phyloP scores from a whole-genome alignment of 1,284 basidiomycete genomes.

The Microbotryomycetes sp. region DNA sequence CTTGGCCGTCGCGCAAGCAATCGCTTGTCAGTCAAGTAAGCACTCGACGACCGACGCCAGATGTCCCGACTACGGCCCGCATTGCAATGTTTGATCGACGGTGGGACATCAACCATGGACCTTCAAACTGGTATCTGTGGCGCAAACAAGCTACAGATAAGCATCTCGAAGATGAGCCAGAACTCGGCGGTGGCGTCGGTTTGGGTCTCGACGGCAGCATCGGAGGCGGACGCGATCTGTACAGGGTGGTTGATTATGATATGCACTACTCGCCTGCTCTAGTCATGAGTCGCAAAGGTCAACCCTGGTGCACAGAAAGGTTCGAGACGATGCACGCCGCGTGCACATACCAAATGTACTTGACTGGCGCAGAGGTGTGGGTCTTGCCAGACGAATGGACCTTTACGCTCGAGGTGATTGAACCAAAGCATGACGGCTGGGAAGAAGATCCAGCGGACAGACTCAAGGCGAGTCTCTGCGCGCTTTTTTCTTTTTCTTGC shows the following conservation, averaged over 20 bases:
- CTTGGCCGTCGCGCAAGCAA: constrained; percentile 34
- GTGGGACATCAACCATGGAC: constrained; percentile 36
- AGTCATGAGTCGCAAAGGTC: constrained; percentile 33
- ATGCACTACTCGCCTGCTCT: constrained; percentile 36
- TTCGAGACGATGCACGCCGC: constrained; percentile 36
- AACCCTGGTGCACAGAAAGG: constrained; percentile 39
- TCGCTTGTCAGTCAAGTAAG: constrained; percentile 30
- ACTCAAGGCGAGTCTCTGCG: constrained; percentile 30
- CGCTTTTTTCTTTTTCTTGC: not conserved
- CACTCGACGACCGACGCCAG: constrained; percentile 16
- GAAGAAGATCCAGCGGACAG: constrained; percentile 33
- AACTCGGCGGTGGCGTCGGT: constrained; percentile 26
- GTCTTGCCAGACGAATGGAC: constrained; percentile 38
- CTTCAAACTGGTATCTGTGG: constrained; percentile 36
- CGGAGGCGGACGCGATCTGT: constrained; percentile 32
- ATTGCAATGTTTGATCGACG: constrained; percentile 34
- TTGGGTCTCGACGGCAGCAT: constrained; percentile 19
- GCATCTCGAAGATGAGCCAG: constrained; percentile 12
- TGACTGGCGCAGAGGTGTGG: constrained; percentile 37
- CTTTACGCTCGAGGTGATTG: constrained; percentile 34
- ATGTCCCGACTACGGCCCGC: constrained; percentile 8
- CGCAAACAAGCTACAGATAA: constrained; percentile 28
- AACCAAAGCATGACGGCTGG: constrained; percentile 20
- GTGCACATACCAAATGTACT: constrained; percentile 39
- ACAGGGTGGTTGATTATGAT: constrained; percentile 36